A percentile compares a stretch with the other conserved stretches of the same genome.
Conservation (phyloP, 108 stramenopile genomes). For the Skeletonema marinoi region DNA sequence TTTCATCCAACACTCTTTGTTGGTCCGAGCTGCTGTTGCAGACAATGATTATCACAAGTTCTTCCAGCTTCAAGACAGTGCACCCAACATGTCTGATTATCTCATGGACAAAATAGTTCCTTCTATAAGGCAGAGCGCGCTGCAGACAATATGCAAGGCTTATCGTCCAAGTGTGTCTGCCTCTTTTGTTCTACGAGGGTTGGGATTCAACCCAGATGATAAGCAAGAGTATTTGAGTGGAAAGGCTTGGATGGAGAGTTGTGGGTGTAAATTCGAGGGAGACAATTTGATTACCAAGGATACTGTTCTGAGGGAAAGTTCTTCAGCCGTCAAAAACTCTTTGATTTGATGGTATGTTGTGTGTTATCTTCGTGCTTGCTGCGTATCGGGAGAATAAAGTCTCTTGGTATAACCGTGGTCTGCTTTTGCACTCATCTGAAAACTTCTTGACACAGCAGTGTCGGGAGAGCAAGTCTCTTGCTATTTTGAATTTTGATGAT, state of each 20-base stretch:
- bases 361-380: not conserved
- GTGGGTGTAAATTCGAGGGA: conserved; percentile 57
- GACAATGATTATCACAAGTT: conserved; percentile 68
- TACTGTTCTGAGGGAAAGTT: conserved; percentile 51
- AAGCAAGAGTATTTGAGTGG: conserved; percentile 30
- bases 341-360: conserved; percentile 42
- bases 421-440: not conserved
- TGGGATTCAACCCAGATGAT: conserved; percentile 58
- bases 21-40: conserved; percentile 73
- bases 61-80: conserved; percentile 58
- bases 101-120: conserved; percentile 74
- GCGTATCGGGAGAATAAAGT: conserved; percentile 46
- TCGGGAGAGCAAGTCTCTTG: not conserved
- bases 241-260: conserved; percentile 58
- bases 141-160: conserved; percentile 65
- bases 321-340: conserved; percentile 56
- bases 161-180: conserved; percentile 67
- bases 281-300: conserved; percentile 59
- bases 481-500: not conserved
- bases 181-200: conserved; percentile 49
- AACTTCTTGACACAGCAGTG: not conserved
- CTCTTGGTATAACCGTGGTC: conserved; percentile 14
- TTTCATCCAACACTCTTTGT: conserved; percentile 65
- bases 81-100: conserved; percentile 63
- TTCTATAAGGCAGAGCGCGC: conserved; percentile 55